phyloP scores from a whole-genome alignment of 352 stramenopile species.

The Pythium volutum region DNA sequence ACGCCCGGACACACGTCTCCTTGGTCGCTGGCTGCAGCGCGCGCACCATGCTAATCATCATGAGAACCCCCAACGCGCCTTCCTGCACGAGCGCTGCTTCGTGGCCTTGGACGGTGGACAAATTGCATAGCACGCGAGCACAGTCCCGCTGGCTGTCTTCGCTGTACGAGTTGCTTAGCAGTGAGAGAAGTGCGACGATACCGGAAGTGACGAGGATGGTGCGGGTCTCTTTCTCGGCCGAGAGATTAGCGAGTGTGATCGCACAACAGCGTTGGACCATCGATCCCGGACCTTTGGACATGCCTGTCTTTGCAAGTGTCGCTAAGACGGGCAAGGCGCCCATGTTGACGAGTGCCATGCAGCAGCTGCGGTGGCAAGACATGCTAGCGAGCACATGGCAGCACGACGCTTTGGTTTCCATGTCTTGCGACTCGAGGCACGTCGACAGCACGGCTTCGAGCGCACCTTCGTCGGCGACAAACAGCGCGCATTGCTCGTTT shows the following conservation, averaged over 20 bases:
- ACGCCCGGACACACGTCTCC: constrained; percentile 58
- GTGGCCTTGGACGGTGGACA: constrained; percentile 50
- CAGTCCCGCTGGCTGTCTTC: constrained; percentile 78
- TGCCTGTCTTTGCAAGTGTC: constrained; percentile 52
- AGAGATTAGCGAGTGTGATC: constrained; percentile 66
- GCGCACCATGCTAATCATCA: constrained; percentile 83
- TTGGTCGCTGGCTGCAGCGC: constrained; percentile 59
- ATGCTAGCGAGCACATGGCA: constrained; percentile 77
- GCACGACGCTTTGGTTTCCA: constrained; percentile 66
- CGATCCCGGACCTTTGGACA: constrained; percentile 21
- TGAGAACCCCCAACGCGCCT: constrained; percentile 58
- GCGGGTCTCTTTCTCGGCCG: constrained; percentile 46
- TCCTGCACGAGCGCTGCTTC: constrained; percentile 52
- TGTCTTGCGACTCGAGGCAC: constrained; percentile 56
- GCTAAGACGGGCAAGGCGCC: constrained; percentile 56
- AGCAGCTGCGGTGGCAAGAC: constrained; percentile 64
- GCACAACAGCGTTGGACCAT: constrained; percentile 65
- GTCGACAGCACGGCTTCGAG: constrained; percentile 58
- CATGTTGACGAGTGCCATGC: constrained; percentile 42
- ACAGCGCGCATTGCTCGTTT: constrained; percentile 55
- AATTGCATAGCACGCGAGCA: constrained; percentile 66
- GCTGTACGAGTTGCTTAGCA: constrained; percentile 80
- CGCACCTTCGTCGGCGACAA: constrained; percentile 47
- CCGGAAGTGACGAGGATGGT: constrained; percentile 42
- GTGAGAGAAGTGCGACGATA: constrained; percentile 47